Percentiles rank a stretch among this genome's conserved stretches.
Evolutionary conservation across 2,329 filamentous ascomycete species (phyloP).

Genomic region (Xylariaceae sp.): DNA sequence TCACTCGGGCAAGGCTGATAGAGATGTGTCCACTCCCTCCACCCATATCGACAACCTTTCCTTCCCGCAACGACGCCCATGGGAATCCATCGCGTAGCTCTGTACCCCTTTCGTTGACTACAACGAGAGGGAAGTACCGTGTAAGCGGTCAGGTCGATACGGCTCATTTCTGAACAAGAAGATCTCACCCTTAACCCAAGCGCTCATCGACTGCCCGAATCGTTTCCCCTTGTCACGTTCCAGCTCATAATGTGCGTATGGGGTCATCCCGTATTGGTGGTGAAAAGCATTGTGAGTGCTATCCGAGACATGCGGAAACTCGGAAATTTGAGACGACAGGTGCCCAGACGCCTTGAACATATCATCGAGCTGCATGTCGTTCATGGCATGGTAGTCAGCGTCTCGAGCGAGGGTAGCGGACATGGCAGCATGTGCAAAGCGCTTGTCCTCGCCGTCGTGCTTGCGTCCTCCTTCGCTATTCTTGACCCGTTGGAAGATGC

Average conservation of each 20-base stretch:
- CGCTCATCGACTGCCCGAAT: constrained; percentile 29
- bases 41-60: constrained; percentile 29
- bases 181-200: constrained; percentile 20
- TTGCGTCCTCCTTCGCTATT: background rate
- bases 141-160: constrained; percentile 1
- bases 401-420: constrained; percentile 16
- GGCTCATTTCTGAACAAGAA: no score
- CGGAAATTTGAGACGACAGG: constrained; percentile 12
- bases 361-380: constrained; percentile 24
- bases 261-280: constrained; percentile 17
- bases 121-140: background rate
- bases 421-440: constrained; percentile 22
- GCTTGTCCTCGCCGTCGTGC: constrained; percentile 7
- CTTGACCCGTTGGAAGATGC: constrained; percentile 21
- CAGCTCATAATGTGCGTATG: constrained; percentile 27
- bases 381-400: constrained; percentile 12
- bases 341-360: constrained; percentile 26
- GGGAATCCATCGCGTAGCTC: constrained; percentile 23
- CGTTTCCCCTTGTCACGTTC: constrained; percentile 22
- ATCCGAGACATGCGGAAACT: constrained; percentile 9
- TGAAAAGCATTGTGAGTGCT: constrained; percentile 20
- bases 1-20: constrained; percentile 22
- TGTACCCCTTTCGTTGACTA: background rate
- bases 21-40: constrained; percentile 25
- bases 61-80: constrained; percentile 22